These are phyloP conservation scores for Colletotrichum liaoningense DNA, from an alignment of 2,329 filamentous ascomycete species.

Conservation along the genomic window DNA sequence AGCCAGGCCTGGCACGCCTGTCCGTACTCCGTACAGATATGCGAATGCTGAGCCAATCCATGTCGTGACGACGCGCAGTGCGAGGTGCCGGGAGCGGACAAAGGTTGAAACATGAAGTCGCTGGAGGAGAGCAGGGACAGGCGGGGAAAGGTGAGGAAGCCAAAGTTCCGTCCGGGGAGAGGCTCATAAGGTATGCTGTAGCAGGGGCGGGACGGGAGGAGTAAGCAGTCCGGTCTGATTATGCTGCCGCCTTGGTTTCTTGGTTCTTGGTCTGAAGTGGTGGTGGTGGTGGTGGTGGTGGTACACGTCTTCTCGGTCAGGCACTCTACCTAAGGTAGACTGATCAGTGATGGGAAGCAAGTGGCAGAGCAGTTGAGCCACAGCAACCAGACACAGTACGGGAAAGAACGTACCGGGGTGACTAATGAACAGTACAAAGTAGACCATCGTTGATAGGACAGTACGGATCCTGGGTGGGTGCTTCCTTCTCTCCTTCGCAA, in stretches of 20 bases:
- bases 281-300: neutral
- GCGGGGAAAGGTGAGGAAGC: neutral
- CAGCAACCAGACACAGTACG: conserved; percentile 5
- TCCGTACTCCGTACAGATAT: neutral
- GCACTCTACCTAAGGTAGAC: neutral
- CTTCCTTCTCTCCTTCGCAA: neutral
- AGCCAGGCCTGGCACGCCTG: neutral
- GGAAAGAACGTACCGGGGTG: conserved; percentile 10
- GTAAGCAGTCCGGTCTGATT: neutral
- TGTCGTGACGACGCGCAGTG: conserved; percentile 4
- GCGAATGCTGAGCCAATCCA: neutral
- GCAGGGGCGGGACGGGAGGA: neutral
- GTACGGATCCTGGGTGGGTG: neutral
- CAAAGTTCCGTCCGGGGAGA: neutral
- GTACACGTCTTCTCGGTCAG: neutral
- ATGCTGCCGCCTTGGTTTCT: neutral
- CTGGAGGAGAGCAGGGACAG: conserved; percentile 5
- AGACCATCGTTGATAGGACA: conserved; percentile 27
- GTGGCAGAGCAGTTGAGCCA: neutral
- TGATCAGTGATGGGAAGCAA: neutral
- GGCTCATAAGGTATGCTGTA: neutral
- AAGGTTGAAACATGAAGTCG: conserved; percentile 25
- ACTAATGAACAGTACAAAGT: conserved; percentile 26
- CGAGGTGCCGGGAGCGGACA: conserved; percentile 18
- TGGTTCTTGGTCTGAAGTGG: too few relatives aligned